These are phyloP conservation scores for Begonia masoniana DNA, from an alignment of 306 rosid species.

Conservation along the genomic window DNA sequence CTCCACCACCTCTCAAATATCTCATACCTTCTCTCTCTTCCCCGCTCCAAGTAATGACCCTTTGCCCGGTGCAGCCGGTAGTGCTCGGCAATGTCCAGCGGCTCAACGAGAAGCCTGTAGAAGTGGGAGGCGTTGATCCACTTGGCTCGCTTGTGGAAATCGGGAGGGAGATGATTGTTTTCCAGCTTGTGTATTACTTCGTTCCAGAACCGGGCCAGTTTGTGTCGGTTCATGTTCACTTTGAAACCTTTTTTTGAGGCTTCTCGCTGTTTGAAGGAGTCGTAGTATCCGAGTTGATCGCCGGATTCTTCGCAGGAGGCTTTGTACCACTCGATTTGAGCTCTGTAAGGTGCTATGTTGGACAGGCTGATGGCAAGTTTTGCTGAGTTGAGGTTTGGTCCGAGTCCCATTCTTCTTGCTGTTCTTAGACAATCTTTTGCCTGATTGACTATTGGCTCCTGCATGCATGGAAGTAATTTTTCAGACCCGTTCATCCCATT, in stretches of 20 bases:
- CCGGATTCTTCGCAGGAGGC: slow-evolving; percentile 35
- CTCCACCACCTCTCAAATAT: slow-evolving; percentile 69
- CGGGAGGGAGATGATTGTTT: slow-evolving; percentile 43
- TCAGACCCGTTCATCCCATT: too few species aligned
- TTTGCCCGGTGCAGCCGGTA: slow-evolving; percentile 32
- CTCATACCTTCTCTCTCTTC: slow-evolving; percentile 54
- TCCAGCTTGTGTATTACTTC: slow-evolving; percentile 40
- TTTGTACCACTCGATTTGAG: slow-evolving; percentile 80
- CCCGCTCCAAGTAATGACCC: slow-evolving; percentile 61
- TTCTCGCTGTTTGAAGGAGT: slow-evolving; percentile 48
- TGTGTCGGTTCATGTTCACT: slow-evolving; percentile 47
- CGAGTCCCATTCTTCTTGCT: slow-evolving; percentile 51
- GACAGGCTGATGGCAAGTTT: slow-evolving; percentile 45
- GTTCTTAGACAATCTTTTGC: slow-evolving; percentile 54
- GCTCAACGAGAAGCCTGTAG: slow-evolving; percentile 67
- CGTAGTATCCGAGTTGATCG: slow-evolving; percentile 62
- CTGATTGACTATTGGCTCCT: slow-evolving; percentile 30
- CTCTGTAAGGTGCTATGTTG: slow-evolving; percentile 47
- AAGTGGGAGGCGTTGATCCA: slow-evolving; percentile 53
- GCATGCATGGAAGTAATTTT: neutral
- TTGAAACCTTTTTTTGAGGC: slow-evolving; percentile 26
- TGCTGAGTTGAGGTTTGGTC: slow-evolving; percentile 45
- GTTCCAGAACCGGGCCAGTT: slow-evolving; percentile 65
- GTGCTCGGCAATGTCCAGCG: slow-evolving; percentile 74
- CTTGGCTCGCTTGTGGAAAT: slow-evolving; percentile 32